phyloP scores from a whole-genome alignment of 805 yeast species.

The Danielozyma ontarioensis region DNA sequence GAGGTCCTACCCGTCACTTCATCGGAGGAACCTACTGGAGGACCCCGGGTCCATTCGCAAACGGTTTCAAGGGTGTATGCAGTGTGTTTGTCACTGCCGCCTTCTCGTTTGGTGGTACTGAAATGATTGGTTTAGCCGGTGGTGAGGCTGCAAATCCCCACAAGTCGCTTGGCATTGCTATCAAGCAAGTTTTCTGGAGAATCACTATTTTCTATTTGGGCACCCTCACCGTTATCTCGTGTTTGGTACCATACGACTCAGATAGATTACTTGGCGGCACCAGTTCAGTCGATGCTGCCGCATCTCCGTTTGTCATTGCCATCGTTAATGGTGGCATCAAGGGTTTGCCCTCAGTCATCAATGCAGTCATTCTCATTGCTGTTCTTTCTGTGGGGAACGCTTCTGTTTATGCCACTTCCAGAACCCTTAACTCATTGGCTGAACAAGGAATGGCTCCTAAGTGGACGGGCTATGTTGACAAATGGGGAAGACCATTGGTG shows the following conservation, averaged over 20 bases:
- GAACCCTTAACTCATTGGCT: conserved; percentile 16
- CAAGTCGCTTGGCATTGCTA: conserved; percentile 2
- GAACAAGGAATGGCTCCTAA: conserved; percentile 16
- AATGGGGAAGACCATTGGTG: conserved; percentile 13
- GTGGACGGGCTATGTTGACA: conserved; percentile 12
- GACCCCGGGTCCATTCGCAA: conserved; percentile 16
- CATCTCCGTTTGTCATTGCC: conserved; percentile 18
- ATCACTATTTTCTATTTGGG: conserved; percentile 3
- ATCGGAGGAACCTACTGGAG: conserved; percentile 18
- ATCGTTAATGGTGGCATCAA: conserved; percentile 14
- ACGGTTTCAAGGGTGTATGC: conserved; percentile 20
- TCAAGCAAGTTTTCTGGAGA: conserved; percentile 4
- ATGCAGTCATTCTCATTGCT: conserved; percentile 14
- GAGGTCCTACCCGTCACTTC: conserved; percentile 20
- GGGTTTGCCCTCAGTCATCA: conserved; percentile 17
- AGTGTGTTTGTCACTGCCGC: conserved; percentile 11
- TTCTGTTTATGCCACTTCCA: conserved; percentile 15
- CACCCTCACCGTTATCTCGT: conserved; percentile 2
- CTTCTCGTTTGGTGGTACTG: conserved; percentile 5
- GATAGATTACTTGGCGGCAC: conserved; percentile 1
- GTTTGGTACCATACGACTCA: conserved; percentile 3
- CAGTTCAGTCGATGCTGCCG: conserved; percentile 8
- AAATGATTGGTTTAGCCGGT: conserved; percentile 4
- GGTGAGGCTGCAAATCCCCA: conserved; percentile 4
- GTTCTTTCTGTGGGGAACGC: conserved; percentile 19